Percentiles rank a stretch among this genome's conserved stretches.
phyloP scores from a whole-genome alignment of 2,329 filamentous ascomycete species.

The Botrytis aclada region DNA sequence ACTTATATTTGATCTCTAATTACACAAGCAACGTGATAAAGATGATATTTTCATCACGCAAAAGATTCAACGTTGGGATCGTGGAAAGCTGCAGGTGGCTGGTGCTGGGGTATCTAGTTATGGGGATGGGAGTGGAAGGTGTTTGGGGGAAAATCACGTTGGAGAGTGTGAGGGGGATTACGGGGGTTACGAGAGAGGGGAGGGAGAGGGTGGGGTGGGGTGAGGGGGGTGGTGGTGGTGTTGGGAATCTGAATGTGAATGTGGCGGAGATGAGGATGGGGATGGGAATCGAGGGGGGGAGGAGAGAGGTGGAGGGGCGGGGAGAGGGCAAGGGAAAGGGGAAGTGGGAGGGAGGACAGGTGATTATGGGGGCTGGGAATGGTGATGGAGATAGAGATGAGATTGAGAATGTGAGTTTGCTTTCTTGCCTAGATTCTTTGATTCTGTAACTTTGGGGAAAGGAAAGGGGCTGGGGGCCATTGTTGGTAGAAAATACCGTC shows the following conservation, averaged over 20 bases:
- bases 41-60: neutral
- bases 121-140: neutral
- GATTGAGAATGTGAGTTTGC: constrained; percentile 16
- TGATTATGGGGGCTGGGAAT: constrained; percentile 12
- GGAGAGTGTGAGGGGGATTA: constrained; percentile 4
- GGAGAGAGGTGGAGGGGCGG: neutral
- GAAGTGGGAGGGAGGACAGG: neutral
- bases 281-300: neutral
- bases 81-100: neutral
- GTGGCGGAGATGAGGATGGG: neutral
- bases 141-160: neutral
- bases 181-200: neutral
- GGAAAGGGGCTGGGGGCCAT: neutral
- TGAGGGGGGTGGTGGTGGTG: neutral
- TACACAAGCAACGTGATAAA: neutral
- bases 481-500: neutral
- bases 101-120: neutral
- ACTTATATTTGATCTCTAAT: neutral
- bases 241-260: neutral
- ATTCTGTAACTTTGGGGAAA: neutral
- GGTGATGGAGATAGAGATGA: neutral
- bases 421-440: neutral
- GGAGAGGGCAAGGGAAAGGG: too few species aligned
- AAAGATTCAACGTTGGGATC: neutral
- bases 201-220: constrained; percentile 1